Evolutionary conservation across 345 rosid species (phyloP).

Genomic region (Euphorbia tirucalli): DNA sequence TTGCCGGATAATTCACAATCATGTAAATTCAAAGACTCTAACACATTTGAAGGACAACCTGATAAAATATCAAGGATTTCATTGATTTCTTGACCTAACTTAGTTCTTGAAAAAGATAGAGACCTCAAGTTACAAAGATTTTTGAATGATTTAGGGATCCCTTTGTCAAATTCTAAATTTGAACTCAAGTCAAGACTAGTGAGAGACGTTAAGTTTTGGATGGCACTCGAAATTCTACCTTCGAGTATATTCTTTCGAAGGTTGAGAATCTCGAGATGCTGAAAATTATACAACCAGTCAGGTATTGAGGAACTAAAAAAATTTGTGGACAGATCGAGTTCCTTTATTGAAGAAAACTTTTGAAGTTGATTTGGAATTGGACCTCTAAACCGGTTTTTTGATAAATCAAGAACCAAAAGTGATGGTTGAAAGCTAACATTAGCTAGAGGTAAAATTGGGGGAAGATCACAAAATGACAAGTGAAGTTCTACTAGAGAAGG

Average conservation of each 20-base stretch:
- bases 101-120: not conserved
- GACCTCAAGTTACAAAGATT: conserved; percentile 18
- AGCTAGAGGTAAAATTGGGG: not conserved
- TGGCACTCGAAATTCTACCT: conserved; percentile 21
- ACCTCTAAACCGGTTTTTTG: not conserved
- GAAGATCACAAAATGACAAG: not conserved
- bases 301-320: conserved; percentile 8
- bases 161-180: not conserved
- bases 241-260: not conserved
- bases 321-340: not conserved
- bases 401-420: conserved; percentile 23
- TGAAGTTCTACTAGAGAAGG: conserved; percentile 19
- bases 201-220: conserved; percentile 25
- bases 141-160: conserved; percentile 16
- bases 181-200: conserved; percentile 10
- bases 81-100: not conserved
- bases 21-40: not conserved
- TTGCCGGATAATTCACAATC: conserved; percentile 12
- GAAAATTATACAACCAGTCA: conserved; percentile 14
- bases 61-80: not conserved
- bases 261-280: not conserved
- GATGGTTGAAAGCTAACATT: conserved; percentile 18
- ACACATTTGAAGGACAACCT: not conserved
- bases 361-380: not conserved
- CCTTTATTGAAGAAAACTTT: not conserved